Evolutionary conservation across 1,284 basidiomycete species (phyloP), one percentile per base, ranked within the genome.

Genomic region (Cutaneotrichosporon daszewskae): DNA sequence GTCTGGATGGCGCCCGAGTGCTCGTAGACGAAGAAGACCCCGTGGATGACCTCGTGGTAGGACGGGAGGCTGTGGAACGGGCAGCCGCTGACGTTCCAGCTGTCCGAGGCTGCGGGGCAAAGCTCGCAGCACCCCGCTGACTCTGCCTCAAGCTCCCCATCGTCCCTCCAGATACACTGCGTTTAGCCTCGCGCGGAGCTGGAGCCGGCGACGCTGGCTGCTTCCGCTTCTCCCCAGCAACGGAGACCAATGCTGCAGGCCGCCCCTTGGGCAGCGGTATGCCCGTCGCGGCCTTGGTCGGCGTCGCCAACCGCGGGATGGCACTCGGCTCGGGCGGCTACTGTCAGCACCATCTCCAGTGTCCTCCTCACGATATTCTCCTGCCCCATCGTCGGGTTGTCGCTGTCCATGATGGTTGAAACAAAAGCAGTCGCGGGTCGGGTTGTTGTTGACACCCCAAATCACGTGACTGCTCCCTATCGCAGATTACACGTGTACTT

Each of bases 241-340:
- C 37, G 5, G 40, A 25, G 10, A 41, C 20, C 18, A 28, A 22
- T 11, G 42, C 29, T 2, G 32, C n/a, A 4, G 20, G 17, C 6
- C 32, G 26, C 2, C 37, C 26, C 5, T 24, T 29, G 20, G 41
- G 41, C 1, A 39, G 29, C 12, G 49, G 49, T 12, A 50, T 50
- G 32, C 42, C 45, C 11, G 41, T 39, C 26, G 4, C 14, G 5
- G 32, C 27, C 27, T 47, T 51, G 3, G 42, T 46, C 7, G 60
- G 60, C 18, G 62, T 58, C 17, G 47, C 36, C 12, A 57, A 49
- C 11, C 55, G 53, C 6, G 66, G 62, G 19, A 66, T 45, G n/a
- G 62, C 47, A 16, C 33, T 35, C 1, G 65, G 53, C 9, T 43
- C 25, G 16, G 43, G 49, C 5, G 54, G 43, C 47, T 52, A 43